Evolutionary conservation across 2,329 filamentous ascomycete genomes (phyloP).

Genomic region (Penicillium paneum): DNA sequence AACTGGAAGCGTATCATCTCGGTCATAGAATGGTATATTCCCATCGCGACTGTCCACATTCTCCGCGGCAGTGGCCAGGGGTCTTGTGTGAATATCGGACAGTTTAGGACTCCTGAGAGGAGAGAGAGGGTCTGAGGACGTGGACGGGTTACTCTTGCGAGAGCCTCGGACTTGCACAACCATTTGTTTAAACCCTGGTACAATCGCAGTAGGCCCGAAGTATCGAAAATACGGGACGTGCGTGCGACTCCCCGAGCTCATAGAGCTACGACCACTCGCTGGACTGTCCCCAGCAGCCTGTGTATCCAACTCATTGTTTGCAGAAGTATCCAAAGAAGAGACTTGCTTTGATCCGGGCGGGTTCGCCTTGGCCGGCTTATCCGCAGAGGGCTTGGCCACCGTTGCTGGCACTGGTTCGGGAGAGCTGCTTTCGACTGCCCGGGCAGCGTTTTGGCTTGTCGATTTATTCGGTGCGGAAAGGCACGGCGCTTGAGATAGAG

Average conservation of each 20-base stretch:
- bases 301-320: constrained; percentile 26
- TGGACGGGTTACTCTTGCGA: constrained; percentile 39
- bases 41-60: constrained; percentile 32
- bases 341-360: constrained; percentile 18
- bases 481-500: constrained; percentile 22
- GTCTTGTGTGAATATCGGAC: constrained; percentile 18
- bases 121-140: constrained; percentile 40
- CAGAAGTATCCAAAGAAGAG: constrained; percentile 14
- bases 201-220: constrained; percentile 86
- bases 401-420: constrained; percentile 21
- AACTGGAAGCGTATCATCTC: constrained; percentile 65
- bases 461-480: constrained; percentile 19
- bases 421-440: constrained; percentile 27
- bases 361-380: constrained; percentile 19
- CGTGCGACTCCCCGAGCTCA: constrained; percentile 37
- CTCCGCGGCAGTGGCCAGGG: constrained; percentile 21
- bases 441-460: constrained; percentile 11
- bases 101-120: constrained; percentile 36
- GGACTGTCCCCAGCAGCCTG: constrained; percentile 31
- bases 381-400: constrained; percentile 4
- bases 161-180: constrained; percentile 60
- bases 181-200: constrained; percentile 91
- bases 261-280: constrained; percentile 40
- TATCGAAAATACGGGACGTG: constrained; percentile 83
- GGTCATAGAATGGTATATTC: constrained; percentile 70